Evolutionary conservation across 495 filamentous ascomycete genomes (phyloP).

Genomic region (Neurospora terricola): DNA sequence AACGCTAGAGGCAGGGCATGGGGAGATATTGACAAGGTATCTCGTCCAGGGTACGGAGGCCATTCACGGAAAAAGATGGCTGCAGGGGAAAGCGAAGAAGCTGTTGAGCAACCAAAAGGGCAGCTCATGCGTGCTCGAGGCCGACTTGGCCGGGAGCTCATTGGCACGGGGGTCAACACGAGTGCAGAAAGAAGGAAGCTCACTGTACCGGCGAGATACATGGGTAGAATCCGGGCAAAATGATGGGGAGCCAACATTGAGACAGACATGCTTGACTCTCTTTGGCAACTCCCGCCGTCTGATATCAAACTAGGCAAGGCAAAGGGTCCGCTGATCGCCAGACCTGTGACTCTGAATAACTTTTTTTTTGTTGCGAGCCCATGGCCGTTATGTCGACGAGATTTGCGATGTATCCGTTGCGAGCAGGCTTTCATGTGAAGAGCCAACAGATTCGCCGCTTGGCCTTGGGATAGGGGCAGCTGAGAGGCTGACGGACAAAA

Average conservation of each 20-base stretch:
- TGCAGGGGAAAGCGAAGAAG: conserved; percentile 17
- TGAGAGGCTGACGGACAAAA: not conserved
- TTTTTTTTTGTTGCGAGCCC: not conserved
- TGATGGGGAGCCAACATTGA: conserved; percentile 3
- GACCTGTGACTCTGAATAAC: not conserved
- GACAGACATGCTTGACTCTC: conserved; percentile 12
- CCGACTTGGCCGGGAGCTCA: conserved; percentile 13
- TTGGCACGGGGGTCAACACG: conserved; percentile 19
- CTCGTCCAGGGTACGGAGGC: conserved; percentile 9
- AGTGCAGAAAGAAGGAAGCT: conserved; percentile 18
- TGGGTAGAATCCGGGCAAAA: conserved; percentile 6
- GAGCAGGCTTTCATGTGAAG: not conserved
- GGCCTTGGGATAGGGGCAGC: not conserved
- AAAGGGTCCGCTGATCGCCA: conserved; percentile 9
- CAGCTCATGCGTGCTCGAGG: conserved; percentile 23
- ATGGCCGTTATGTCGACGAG: not conserved
- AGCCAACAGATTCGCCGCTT: not conserved
- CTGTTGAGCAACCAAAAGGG: conserved; percentile 27
- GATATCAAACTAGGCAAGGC: conserved; percentile 1
- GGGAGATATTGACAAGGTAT: conserved; percentile 18
- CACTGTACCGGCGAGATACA: conserved; percentile 6
- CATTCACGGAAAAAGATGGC: conserved; percentile 18
- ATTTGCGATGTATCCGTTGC: not conserved
- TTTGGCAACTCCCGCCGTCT: conserved; percentile 10
- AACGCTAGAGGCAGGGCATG: conserved; percentile 5